phyloP scores from a whole-genome alignment of 345 rosid species.

The Eucalyptus pauciflora region DNA sequence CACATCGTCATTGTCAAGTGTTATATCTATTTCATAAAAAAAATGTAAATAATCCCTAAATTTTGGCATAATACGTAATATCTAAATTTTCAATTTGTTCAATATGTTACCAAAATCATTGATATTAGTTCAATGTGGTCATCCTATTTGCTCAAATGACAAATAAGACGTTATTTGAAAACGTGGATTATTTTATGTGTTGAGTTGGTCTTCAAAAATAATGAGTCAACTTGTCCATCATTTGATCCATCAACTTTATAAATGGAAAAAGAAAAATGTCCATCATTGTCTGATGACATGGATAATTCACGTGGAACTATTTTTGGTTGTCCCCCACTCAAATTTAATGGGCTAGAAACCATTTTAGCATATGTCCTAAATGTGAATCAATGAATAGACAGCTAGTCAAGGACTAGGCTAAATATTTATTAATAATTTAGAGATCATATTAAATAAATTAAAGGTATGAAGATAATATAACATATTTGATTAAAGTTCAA shows the following conservation, averaged over 20 bases:
- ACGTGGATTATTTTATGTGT: background rate
- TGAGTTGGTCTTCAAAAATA: background rate
- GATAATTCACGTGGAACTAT: background rate
- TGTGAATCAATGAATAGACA: background rate
- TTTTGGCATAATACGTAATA: rapidly evolving
- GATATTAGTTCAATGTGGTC: background rate
- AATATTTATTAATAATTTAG: background rate
- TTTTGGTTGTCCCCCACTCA: background rate
- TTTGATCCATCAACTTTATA: background rate
- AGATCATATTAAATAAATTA: rapidly evolving
- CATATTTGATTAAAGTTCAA: rapidly evolving
- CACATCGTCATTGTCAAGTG: background rate
- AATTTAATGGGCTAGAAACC: background rate
- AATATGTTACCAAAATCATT: rapidly evolving
- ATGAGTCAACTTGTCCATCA: background rate
- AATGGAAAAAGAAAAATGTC: background rate
- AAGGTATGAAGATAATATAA: rapidly evolving
- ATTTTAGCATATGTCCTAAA: background rate
- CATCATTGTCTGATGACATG: background rate
- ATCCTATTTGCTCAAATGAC: background rate
- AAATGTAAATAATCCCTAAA: rapidly evolving
- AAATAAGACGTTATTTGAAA: background rate
- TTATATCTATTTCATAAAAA: background rate
- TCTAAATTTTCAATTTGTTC: background rate
- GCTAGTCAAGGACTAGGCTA: rapidly evolving